Evolutionary conservation across 73 alveolate genomes (phyloP).

Genomic region (Blepharisma stoltei): DNA sequence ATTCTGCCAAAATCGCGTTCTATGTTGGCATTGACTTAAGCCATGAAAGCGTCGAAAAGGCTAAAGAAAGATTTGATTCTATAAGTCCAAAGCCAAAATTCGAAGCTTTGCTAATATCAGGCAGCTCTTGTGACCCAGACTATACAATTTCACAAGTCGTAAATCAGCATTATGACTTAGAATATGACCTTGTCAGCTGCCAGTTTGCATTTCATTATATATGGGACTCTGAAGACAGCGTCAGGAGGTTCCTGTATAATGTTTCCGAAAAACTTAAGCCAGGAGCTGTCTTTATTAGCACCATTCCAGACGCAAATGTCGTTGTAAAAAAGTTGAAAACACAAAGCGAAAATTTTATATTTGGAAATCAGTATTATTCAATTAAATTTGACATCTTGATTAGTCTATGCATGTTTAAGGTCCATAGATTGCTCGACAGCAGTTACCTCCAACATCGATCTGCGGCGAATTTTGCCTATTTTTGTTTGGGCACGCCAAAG

Average conservation of each 20-base stretch:
- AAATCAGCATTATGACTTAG: conserved; percentile 50
- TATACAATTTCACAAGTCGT: conserved; percentile 38
- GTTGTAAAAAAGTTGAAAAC: conserved; percentile 64
- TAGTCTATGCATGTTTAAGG: no score
- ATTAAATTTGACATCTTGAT: conserved; percentile 67
- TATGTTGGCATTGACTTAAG: conserved; percentile 83
- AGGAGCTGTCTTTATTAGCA: conserved; percentile 89
- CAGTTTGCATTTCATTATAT: conserved; percentile 87
- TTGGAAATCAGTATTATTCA: conserved; percentile 74
- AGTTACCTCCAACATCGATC: no score
- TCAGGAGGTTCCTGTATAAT: conserved; percentile 72
- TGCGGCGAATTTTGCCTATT: no score
- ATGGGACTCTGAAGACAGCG: conserved; percentile 76
- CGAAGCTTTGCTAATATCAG: conserved; percentile 36
- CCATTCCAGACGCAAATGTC: conserved; percentile 80
- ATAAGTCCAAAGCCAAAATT: neutral
- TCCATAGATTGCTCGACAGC: no score
- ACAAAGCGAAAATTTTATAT: conserved; percentile 40
- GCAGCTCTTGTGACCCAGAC: conserved; percentile 47
- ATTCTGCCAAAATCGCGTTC: conserved; percentile 57
- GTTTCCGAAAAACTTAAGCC: conserved; percentile 68
- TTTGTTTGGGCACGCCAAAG: no score
- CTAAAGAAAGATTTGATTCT: conserved; percentile 55
- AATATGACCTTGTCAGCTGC: conserved; percentile 82
- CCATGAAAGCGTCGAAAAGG: conserved; percentile 52